These are phyloP conservation scores for Entelexis sorbosivorans DNA, from an alignment of 1,139 yeast genomes.

Conservation along the genomic window DNA sequence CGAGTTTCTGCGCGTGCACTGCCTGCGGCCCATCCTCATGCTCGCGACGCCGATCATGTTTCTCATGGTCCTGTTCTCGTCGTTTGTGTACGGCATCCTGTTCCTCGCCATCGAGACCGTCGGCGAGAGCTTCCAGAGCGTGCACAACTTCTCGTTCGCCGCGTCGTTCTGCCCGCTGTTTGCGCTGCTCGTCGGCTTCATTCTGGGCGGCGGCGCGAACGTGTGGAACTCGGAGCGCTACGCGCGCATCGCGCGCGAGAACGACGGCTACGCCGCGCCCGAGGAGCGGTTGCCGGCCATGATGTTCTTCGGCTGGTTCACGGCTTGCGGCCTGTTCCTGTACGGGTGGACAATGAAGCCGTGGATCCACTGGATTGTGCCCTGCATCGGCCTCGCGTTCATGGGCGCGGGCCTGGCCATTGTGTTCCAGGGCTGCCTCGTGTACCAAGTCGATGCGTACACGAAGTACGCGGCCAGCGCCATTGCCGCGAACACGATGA, in stretches of 20 bases:
- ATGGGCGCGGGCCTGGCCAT: constrained; percentile 55
- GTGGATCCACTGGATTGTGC: constrained; percentile 63
- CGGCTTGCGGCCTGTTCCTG: constrained; percentile 64
- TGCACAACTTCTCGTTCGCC: constrained; percentile 17
- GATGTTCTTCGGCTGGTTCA: constrained; percentile 35
- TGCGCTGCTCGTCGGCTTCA: constrained; percentile 37
- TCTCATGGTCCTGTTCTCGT: constrained; percentile 37
- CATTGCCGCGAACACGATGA: constrained; percentile 64
- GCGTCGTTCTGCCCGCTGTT: constrained; percentile 42
- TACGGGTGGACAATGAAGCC: constrained; percentile 61
- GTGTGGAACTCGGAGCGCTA: constrained; percentile 26
- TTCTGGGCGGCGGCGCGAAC: constrained; percentile 38
- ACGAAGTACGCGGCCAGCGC: constrained; percentile 62
- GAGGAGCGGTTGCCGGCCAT: constrained; percentile 51
- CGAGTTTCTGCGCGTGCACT: constrained; percentile 37
- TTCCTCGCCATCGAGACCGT: constrained; percentile 37
- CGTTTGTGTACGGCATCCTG: constrained; percentile 40
- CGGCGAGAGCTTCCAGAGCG: constrained; percentile 16
- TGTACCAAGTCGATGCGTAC: constrained; percentile 56
- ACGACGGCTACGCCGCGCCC: constrained; percentile 34
- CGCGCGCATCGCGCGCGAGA: constrained; percentile 16
- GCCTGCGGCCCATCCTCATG: constrained; percentile 40
- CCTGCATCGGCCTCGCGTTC: constrained; percentile 53
- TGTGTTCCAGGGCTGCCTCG: constrained; percentile 46
- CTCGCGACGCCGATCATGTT: constrained; percentile 39